phyloP scores from a whole-genome alignment of 371 early-diverging fungal species.

The Zancudomyces culisetae region DNA sequence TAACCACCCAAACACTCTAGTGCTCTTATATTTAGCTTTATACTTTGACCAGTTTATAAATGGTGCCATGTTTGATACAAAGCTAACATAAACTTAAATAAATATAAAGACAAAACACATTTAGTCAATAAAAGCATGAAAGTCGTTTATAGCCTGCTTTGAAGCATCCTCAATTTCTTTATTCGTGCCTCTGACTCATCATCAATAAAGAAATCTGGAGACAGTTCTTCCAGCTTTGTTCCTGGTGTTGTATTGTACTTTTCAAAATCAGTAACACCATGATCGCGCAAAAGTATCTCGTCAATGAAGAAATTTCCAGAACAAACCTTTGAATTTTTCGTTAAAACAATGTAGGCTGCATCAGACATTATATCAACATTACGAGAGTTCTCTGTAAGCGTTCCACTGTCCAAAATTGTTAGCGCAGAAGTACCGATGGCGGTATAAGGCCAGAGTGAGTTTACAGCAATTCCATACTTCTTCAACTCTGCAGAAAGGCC shows the following conservation, averaged over 20 bases:
- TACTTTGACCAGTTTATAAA: no score
- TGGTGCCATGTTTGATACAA: no score
- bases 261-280: slow-evolving; percentile 38
- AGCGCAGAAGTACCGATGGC: slow-evolving; percentile 45
- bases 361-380: slow-evolving; percentile 54
- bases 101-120: no score
- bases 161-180: no score
- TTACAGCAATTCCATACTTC: slow-evolving; percentile 39
- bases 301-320: slow-evolving; percentile 50
- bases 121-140: no score
- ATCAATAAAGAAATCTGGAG: slow-evolving; percentile 48
- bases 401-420: slow-evolving; percentile 7
- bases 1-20: no score
- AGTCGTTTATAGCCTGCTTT: no score
- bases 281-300: slow-evolving; percentile 37
- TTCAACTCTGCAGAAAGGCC: slow-evolving; percentile 43
- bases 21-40: no score
- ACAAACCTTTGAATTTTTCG: slow-evolving; percentile 9
- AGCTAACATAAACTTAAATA: no score
- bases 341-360: slow-evolving; percentile 40
- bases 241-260: slow-evolving; percentile 27
- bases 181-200: no score
- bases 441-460: slow-evolving; percentile 53
- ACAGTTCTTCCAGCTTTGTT: slow-evolving; percentile 28
- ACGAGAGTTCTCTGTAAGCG: slow-evolving; percentile 3